These are phyloP conservation scores for Metschnikowia lachancei DNA, from an alignment of 805 yeast species.

Conservation along the genomic window DNA sequence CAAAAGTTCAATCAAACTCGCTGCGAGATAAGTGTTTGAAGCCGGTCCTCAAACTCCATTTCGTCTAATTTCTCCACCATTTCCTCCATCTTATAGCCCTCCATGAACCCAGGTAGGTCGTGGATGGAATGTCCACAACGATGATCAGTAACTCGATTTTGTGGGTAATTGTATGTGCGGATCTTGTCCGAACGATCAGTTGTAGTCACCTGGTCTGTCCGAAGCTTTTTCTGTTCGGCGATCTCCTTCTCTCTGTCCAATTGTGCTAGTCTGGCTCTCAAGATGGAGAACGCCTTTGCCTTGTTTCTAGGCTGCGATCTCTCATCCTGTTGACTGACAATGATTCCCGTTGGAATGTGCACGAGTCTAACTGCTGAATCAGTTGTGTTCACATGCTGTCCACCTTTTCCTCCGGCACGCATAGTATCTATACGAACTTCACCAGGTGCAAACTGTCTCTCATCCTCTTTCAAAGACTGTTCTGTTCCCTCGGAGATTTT, in stretches of 20 bases:
- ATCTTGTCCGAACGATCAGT: conserved; percentile 92
- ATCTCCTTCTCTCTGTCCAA: conserved; percentile 63
- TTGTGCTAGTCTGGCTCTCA: conserved; percentile 83
- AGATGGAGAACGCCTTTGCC: conserved; percentile 82
- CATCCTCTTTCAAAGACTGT: conserved; percentile 46
- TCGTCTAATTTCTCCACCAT: conserved; percentile 37
- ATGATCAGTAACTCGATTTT: conserved; percentile 91
- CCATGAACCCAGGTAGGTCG: conserved; percentile 54
- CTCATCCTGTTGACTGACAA: conserved; percentile 89
- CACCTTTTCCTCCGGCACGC: conserved; percentile 97
- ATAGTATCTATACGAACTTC: conserved; percentile 94
- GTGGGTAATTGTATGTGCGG: conserved; percentile 90
- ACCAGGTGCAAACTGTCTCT: conserved; percentile 74
- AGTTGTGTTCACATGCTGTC: conserved; percentile 96
- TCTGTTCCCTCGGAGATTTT: conserved; percentile 61
- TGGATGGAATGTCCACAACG: conserved; percentile 79
- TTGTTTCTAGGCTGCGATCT: conserved; percentile 92
- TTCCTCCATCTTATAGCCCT: conserved; percentile 35
- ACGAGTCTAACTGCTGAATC: conserved; percentile 94
- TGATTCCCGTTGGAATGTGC: conserved; percentile 87
- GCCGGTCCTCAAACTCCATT: conserved; percentile 37
- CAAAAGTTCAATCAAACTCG: background rate
- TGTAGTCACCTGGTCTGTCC: conserved; percentile 81
- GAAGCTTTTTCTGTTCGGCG: conserved; percentile 58
- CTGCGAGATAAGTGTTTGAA: conserved; percentile 24